A percentile compares a stretch with the other conserved stretches of the same genome.
These are phyloP conservation scores for Cornus controversa DNA, from an alignment of 148 eudicot species.

Conservation along the genomic window DNA sequence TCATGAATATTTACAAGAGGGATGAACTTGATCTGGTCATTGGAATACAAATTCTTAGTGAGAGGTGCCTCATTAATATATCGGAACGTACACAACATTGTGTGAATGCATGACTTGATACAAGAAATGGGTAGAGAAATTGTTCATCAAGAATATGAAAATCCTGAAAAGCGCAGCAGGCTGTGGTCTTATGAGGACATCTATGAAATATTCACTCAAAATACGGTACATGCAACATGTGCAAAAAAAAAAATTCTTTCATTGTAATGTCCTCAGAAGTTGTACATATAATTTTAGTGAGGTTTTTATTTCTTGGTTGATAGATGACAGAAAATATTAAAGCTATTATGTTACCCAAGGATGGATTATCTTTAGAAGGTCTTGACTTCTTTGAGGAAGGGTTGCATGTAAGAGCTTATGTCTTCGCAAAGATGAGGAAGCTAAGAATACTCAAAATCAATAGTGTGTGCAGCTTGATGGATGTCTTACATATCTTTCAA, in stretches of 20 bases:
- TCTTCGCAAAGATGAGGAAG: not conserved
- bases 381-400: not conserved
- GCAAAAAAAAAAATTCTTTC: no score
- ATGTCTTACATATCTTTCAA: not conserved
- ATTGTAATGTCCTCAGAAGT: no score
- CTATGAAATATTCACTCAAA: not conserved
- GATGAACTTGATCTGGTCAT: not conserved
- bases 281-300: no score
- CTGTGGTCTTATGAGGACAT: not conserved
- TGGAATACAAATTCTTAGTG: not conserved
- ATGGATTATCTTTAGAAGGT: no score
- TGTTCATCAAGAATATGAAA: not conserved
- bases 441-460: not conserved
- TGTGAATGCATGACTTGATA: not conserved
- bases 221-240: not conserved
- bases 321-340: no score
- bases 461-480: not conserved
- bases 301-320: no score
- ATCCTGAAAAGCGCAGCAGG: not conserved
- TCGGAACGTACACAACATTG: not conserved
- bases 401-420: not conserved
- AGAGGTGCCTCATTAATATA: not conserved
- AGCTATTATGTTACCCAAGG: not conserved
- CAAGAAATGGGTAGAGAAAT: not conserved
- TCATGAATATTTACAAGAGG: not conserved